phyloP scores from a whole-genome alignment of 495 filamentous ascomycete species.

The Parathielavia hyrcaniae region DNA sequence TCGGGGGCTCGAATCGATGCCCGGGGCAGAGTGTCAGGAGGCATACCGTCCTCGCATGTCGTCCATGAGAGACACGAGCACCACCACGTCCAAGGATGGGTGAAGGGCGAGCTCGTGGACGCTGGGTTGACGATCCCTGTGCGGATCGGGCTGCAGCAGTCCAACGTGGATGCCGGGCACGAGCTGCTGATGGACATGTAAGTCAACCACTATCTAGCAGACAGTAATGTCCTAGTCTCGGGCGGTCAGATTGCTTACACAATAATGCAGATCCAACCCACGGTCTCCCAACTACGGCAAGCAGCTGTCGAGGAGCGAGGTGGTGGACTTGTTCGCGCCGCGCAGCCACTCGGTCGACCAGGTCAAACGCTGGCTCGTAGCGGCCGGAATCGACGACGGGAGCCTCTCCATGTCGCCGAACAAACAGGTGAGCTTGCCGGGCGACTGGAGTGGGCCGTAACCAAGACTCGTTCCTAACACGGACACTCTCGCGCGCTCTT shows the following conservation, averaged over 20 bases:
- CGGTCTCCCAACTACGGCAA: slow-evolving; percentile 51
- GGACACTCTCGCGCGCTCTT: not conserved
- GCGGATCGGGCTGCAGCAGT: slow-evolving; percentile 32
- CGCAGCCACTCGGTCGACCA: slow-evolving; percentile 35
- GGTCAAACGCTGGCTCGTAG: slow-evolving; percentile 46
- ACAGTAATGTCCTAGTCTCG: slow-evolving; percentile 27
- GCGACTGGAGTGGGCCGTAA: too few relatives aligned
- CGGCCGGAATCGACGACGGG: slow-evolving; percentile 42
- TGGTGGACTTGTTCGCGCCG: slow-evolving; percentile 50
- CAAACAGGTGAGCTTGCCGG: slow-evolving; percentile 29
- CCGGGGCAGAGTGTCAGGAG: not conserved
- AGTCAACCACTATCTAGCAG: not conserved
- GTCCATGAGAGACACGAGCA: slow-evolving; percentile 22
- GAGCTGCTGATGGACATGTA: slow-evolving; percentile 35
- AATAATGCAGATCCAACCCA: slow-evolving; percentile 61
- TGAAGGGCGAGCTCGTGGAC: slow-evolving; percentile 25
- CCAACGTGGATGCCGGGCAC: slow-evolving; percentile 28
- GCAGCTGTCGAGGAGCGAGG: slow-evolving; percentile 44
- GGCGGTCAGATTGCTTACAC: slow-evolving; percentile 50
- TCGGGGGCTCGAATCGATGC: not conserved
- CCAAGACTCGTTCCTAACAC: not conserved
- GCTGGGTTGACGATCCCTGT: slow-evolving; percentile 29
- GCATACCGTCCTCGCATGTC: slow-evolving; percentile 9
- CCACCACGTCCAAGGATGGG: slow-evolving; percentile 27
- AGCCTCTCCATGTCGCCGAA: slow-evolving; percentile 24